Base-by-base conservation (phyloP, 495 filamentous ascomycete genomes). In the Jackrogersella minutella region DNA sequence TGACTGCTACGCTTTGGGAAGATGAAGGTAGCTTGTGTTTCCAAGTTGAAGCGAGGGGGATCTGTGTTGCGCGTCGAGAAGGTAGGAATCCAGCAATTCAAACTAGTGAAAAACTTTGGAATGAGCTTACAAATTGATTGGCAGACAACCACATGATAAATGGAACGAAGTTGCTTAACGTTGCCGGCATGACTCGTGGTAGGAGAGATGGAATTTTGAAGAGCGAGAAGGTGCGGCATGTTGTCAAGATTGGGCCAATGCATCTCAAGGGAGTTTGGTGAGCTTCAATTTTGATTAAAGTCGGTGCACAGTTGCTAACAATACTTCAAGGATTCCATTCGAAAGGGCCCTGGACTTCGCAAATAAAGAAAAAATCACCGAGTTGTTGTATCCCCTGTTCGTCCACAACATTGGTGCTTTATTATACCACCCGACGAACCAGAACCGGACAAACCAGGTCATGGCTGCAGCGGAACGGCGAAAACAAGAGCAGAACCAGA, bases 131-230 rank as follows among this genome's bases (percentile, higher is more conserved):
- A 52, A 51, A 24, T 43, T 37, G 14, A 55, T 46, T 59, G 21
- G n/a, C 72, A 97, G 95, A 99, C 70, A 99, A 99, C 75, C 91
- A 96, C 71, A 97, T 99, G 93, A 97, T 99, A 77, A 99, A 99
- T 70, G 95, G 95, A 7, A 99, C 95, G 3, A 99, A 99, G 76
- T 80, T 99, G 52, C 81, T 99, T 46, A 99, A 99, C 64, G 95
- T 99, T 16, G 95, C 95, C 16, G 94, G 95, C 1, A 99, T 99
- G 95, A 99, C 95, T 24, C 86, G 95, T 68, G 95, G 95, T 37
- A 90, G 95, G 51, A 87, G 95, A 71, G 95, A 99, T 74, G 95
- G 95, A 41, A 99, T 99, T 62, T 79, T 99, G 43, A 99, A 99
- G 81, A 97, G 95, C 77, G 95, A 99, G 74, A 98, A 98, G 77